phyloP scores from a whole-genome alignment of 352 stramenopile species.

The Phytophthora hibernalis region DNA sequence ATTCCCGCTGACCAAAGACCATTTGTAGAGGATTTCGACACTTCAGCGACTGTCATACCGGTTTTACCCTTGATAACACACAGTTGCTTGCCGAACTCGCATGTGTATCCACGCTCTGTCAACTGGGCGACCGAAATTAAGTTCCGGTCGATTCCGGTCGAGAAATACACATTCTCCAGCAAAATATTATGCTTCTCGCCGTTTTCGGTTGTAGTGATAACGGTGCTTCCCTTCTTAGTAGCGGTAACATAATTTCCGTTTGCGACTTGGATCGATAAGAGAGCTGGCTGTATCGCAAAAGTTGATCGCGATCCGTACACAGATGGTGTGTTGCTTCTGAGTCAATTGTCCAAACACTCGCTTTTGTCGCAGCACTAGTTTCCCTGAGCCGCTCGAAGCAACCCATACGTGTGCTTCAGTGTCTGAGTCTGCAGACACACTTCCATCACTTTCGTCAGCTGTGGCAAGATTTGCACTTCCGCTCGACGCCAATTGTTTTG shows the following conservation, averaged over 20 bases:
- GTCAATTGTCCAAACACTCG: not conserved
- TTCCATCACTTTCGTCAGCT: not conserved
- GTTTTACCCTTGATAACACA: not conserved
- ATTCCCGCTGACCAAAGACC: not conserved
- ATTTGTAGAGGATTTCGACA: not conserved
- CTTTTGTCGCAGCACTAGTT: not conserved
- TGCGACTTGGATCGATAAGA: not conserved
- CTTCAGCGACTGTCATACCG: not conserved
- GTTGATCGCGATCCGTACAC: not conserved
- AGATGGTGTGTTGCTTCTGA: not conserved
- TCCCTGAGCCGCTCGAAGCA: not conserved
- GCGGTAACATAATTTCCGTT: not conserved
- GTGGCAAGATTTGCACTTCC: not conserved
- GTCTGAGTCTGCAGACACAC: not conserved
- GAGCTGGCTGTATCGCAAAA: conserved; percentile 2
- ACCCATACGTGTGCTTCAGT: conserved; percentile 2
- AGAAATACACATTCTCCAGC: not conserved
- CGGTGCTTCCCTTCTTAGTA: not conserved
- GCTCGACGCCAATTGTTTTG: not conserved
- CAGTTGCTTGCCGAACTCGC: not conserved
- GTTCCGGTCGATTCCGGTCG: not conserved
- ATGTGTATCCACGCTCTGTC: not conserved
- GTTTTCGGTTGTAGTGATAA: not conserved
- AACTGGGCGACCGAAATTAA: not conserved
- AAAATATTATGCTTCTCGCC: not conserved